Evolutionary conservation across 2,329 filamentous ascomycete genomes (phyloP).

Genomic region (Aspergillus viridinutans): DNA sequence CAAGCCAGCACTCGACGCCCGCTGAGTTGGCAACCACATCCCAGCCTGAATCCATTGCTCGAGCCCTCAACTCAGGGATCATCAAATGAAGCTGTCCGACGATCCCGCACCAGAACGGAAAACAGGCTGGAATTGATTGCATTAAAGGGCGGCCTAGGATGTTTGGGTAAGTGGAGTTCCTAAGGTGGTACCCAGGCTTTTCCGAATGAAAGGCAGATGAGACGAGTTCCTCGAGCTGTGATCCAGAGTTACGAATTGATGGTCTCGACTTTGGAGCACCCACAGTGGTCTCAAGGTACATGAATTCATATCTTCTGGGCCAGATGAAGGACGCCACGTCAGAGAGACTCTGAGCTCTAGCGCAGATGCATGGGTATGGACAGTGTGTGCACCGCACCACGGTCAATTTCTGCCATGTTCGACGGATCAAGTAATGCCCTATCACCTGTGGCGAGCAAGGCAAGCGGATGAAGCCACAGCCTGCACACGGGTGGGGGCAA

Average conservation of each 20-base stretch:
- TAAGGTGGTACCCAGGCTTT: slow-evolving; percentile 8
- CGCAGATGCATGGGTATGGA: slow-evolving; percentile 36
- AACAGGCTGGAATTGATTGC: slow-evolving; percentile 5
- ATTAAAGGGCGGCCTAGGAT: slow-evolving; percentile 10
- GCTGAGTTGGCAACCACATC: slow-evolving; percentile 29
- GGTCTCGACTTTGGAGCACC: slow-evolving; percentile 21
- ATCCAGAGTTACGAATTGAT: slow-evolving; percentile 14
- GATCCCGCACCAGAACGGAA: slow-evolving; percentile 19
- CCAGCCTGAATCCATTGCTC: slow-evolving; percentile 22
- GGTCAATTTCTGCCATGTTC: slow-evolving; percentile 29
- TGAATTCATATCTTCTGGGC: slow-evolving; percentile 21
- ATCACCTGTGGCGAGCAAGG: slow-evolving; percentile 26
- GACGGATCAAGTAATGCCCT: slow-evolving; percentile 28
- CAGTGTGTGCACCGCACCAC: slow-evolving; percentile 32
- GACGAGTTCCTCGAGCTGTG: not conserved
- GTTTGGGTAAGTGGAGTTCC: slow-evolving; percentile 15
- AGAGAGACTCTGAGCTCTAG: slow-evolving; percentile 35
- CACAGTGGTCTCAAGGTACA: slow-evolving; percentile 21
- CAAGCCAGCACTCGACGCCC: slow-evolving; percentile 17
- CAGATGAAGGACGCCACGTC: slow-evolving; percentile 39
- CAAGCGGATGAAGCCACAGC: slow-evolving; percentile 27
- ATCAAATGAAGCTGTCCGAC: slow-evolving; percentile 17
- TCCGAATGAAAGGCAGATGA: slow-evolving; percentile 7
- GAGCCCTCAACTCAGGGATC: slow-evolving; percentile 12
- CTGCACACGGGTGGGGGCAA: slow-evolving; percentile 34